Percentiles rank a stretch among this genome's conserved stretches.
Conservation (phyloP, 2,329 filamentous ascomycete genomes). For the Dactylonectria macrodidyma region DNA sequence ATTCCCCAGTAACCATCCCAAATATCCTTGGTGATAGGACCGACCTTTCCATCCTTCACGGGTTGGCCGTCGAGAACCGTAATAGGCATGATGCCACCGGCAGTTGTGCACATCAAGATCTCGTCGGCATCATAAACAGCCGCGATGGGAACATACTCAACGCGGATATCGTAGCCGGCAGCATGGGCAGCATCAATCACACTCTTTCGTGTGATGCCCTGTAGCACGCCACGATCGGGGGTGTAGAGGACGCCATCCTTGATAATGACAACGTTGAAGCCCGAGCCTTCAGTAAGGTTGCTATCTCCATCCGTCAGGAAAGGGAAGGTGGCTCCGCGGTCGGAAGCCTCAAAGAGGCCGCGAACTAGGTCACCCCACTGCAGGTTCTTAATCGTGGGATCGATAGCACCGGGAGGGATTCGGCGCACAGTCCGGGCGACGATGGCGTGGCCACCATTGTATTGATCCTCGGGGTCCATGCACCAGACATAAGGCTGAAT, state of each 20-base stretch:
- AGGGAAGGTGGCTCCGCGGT: slow-evolving; percentile 62
- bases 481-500: slow-evolving; percentile 65
- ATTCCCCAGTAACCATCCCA: slow-evolving; percentile 67
- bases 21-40: slow-evolving; percentile 61
- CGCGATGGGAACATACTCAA: slow-evolving; percentile 60
- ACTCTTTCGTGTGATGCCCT: slow-evolving; percentile 64
- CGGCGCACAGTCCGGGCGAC: slow-evolving; percentile 62
- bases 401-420: slow-evolving; percentile 61
- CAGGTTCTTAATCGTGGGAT: slow-evolving; percentile 67
- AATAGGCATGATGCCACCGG: slow-evolving; percentile 68
- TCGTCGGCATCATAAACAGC: slow-evolving; percentile 61
- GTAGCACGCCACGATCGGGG: slow-evolving; percentile 61
- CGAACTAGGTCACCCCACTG: slow-evolving; percentile 66
- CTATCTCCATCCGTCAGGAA: slow-evolving; percentile 66
- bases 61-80: slow-evolving; percentile 60
- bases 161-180: slow-evolving; percentile 52
- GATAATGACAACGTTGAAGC: slow-evolving; percentile 64
- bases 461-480: slow-evolving; percentile 57
- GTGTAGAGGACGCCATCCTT: slow-evolving; percentile 63
- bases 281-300: slow-evolving; percentile 65
- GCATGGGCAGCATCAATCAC: slow-evolving; percentile 60
- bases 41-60: slow-evolving; percentile 59
- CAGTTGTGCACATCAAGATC: slow-evolving; percentile 68
- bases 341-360: slow-evolving; percentile 61
- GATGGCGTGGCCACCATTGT: slow-evolving; percentile 49